A percentile compares a stretch with the other conserved stretches of the same genome.
Evolutionary conservation across 192 early-diverging fungal genomes (phyloP).

Genomic region (Kickxella alabastrina): DNA sequence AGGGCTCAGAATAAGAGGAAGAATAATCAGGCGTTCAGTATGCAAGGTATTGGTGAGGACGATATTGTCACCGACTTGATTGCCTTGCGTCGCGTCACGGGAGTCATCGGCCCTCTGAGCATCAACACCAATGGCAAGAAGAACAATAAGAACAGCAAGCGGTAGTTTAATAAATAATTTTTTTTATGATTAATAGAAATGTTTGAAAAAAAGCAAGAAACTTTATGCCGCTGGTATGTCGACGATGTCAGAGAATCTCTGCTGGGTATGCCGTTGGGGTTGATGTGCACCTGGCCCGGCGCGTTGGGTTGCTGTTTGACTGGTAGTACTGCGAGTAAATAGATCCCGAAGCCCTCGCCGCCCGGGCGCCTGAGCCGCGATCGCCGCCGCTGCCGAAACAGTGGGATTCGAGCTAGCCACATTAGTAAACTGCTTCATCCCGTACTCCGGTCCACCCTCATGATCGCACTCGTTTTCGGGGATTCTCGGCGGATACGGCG

Average conservation of each 20-base stretch:
- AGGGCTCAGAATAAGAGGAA: constrained; percentile 48
- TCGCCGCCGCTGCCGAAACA: not conserved
- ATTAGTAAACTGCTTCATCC: too few relatives aligned
- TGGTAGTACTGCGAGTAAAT: constrained; percentile 19
- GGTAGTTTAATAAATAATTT: constrained; percentile 14
- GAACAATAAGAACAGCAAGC: constrained; percentile 34
- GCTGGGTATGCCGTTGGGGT: constrained; percentile 10
- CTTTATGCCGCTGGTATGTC: not conserved
- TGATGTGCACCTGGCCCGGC: constrained; percentile 7
- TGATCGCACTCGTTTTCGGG: constrained; percentile 15
- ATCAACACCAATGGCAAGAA: constrained; percentile 31
- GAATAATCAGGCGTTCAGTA: constrained; percentile 23
- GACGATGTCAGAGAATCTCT: constrained; percentile 12
- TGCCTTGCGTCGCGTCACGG: constrained; percentile 35
- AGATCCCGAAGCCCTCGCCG: constrained; percentile 5
- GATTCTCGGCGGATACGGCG: constrained; percentile 47
- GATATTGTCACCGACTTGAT: constrained; percentile 42
- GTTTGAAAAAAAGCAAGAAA: not conserved
- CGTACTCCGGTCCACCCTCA: too few relatives aligned
- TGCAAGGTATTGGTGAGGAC: constrained; percentile 40
- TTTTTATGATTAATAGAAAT: not conserved
- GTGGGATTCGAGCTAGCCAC: too few relatives aligned
- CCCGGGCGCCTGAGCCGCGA: not conserved
- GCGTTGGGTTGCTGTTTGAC: constrained; percentile 8
- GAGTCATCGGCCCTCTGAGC: constrained; percentile 42